Evolutionary conservation across 805 yeast genomes (phyloP).

Genomic region (Candida patagonica): DNA sequence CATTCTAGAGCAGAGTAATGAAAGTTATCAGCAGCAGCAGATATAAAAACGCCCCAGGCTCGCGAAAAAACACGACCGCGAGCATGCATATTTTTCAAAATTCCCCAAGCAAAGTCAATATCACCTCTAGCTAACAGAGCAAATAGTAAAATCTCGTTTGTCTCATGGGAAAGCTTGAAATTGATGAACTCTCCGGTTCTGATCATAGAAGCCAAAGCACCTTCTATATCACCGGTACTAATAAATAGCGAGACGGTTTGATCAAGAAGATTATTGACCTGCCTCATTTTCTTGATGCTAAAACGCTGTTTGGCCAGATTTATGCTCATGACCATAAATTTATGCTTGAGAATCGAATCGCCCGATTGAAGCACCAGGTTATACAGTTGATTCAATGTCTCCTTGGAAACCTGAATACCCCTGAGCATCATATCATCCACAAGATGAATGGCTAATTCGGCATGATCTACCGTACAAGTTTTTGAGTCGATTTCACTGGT

Average conservation of each 20-base stretch:
- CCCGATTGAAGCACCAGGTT: conserved; percentile 6
- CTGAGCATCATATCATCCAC: conserved; percentile 4
- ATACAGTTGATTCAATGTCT: conserved; percentile 3
- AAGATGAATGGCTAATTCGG: conserved; percentile 2
- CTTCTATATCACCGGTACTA: conserved; percentile 16
- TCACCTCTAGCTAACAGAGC: conserved; percentile 21
- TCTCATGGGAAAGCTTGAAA: conserved; percentile 4
- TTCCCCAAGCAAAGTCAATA: conserved; percentile 20
- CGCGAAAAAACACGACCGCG: conserved; percentile 20
- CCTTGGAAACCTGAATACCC: background rate
- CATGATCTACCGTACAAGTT: conserved; percentile 3
- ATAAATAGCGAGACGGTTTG: conserved; percentile 17
- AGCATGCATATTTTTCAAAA: conserved; percentile 16
- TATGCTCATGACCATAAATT: background rate
- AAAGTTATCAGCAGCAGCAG: conserved; percentile 15
- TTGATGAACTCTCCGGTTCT: conserved; percentile 12
- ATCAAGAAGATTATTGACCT: conserved; percentile 4
- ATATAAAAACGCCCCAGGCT: conserved; percentile 26
- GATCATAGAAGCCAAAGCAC: conserved; percentile 17
- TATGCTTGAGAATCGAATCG: conserved; percentile 6
- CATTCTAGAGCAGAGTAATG: conserved; percentile 22
- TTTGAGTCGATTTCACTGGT: conserved; percentile 6
- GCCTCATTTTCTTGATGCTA: background rate
- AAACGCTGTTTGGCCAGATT: background rate
- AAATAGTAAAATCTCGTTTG: conserved; percentile 22